These are phyloP conservation scores for Cardamine chenopodiifolia DNA, from an alignment of 345 rosid genomes.

Conservation along the genomic window DNA sequence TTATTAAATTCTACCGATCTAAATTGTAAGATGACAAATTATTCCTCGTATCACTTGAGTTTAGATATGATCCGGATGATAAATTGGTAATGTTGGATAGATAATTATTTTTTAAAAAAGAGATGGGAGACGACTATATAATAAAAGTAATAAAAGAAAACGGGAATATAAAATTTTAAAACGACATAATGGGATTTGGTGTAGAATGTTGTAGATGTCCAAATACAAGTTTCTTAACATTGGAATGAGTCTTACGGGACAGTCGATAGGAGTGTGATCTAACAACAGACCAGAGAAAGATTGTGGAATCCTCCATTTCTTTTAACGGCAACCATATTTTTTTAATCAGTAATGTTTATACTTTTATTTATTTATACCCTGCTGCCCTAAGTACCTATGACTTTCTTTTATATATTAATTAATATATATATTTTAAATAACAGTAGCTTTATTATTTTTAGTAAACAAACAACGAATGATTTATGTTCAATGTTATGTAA, in stretches of 20 bases:
- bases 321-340: slow-evolving; percentile 17
- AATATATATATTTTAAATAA: neutral
- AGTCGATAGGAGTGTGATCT: slow-evolving; percentile 29
- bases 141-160: neutral
- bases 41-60: slow-evolving; percentile 15
- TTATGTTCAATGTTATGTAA: neutral
- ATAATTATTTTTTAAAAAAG: no score
- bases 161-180: neutral
- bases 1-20: neutral
- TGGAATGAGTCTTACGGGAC: slow-evolving; percentile 27
- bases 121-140: neutral
- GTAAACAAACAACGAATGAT: neutral
- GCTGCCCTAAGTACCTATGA: neutral
- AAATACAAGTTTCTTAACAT: slow-evolving; percentile 19
- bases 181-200: neutral
- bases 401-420: neutral
- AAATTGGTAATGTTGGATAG: neutral
- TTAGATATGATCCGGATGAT: neutral
- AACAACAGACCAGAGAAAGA: slow-evolving; percentile 24
- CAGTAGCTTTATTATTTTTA: neutral
- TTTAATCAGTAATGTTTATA: neutral
- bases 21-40: slow-evolving; percentile 16
- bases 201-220: neutral
- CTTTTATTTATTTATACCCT: neutral
- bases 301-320: slow-evolving; percentile 24